phyloP scores from a whole-genome alignment of 192 early-diverging fungal species.

The Haplosporangium gracile region DNA sequence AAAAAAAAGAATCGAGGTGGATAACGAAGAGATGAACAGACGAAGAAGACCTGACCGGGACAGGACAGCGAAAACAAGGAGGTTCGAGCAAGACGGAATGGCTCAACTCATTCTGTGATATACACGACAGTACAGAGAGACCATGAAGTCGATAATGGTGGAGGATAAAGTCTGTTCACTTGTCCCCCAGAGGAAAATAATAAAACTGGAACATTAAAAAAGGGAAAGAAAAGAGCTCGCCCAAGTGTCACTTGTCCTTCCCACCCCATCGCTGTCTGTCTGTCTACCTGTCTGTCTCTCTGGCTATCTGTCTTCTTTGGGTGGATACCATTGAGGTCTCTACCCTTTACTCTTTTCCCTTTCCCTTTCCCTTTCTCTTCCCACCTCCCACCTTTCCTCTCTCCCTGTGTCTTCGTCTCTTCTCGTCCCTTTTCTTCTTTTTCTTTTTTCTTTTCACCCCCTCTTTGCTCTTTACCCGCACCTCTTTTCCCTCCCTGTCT shows the following conservation, averaged over 20 bases:
- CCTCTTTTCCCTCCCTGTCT: not conserved
- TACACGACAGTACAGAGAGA: not conserved
- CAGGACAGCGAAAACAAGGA: slow-evolving; percentile 4
- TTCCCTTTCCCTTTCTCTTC: not conserved
- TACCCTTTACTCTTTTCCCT: not conserved
- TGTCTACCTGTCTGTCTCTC: too few relatives aligned
- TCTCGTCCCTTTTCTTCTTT: not conserved
- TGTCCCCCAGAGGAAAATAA: too few relatives aligned
- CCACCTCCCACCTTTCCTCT: not conserved
- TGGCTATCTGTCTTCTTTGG: not conserved
- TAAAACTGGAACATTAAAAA: too few relatives aligned
- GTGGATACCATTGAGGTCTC: not conserved
- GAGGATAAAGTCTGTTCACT: too few relatives aligned
- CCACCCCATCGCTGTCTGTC: too few relatives aligned
- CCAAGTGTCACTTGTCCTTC: too few relatives aligned
- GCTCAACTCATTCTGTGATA: not conserved
- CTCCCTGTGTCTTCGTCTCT: not conserved
- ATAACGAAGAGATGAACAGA: not conserved
- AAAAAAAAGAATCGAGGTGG: not conserved
- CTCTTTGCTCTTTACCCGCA: slow-evolving; percentile 3
- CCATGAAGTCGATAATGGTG: not conserved
- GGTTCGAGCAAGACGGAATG: slow-evolving; percentile 12
- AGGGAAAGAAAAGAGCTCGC: too few relatives aligned
- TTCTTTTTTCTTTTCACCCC: not conserved
- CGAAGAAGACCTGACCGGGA: not conserved